Evolutionary conservation across 2,329 filamentous ascomycete genomes (phyloP).

Genomic region (Aureobasidium melanogenum): DNA sequence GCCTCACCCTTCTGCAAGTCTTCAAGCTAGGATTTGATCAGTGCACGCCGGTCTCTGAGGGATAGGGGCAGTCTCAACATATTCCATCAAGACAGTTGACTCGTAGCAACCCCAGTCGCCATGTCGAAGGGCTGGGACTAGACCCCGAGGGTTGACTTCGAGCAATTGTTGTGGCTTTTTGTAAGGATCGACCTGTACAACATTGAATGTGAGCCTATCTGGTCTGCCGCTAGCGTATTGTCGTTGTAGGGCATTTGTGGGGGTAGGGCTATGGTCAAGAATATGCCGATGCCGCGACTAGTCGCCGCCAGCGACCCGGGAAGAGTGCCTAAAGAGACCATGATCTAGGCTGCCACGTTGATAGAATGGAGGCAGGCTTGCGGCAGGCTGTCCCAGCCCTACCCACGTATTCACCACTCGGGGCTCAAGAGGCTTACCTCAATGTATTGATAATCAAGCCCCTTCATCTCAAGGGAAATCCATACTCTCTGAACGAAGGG

Average conservation of each 20-base stretch:
- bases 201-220: background rate
- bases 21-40: constrained; percentile 43
- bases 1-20: constrained; percentile 55
- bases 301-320: background rate
- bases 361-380: background rate
- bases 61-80: constrained; percentile 39
- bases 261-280: background rate
- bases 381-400: background rate
- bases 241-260: background rate
- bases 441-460: constrained; percentile 73
- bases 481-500: constrained; percentile 83
- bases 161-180: constrained; percentile 61
- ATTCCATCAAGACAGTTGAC: constrained; percentile 76
- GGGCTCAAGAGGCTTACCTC: constrained; percentile 34
- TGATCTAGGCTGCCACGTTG: background rate
- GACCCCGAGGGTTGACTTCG: constrained; percentile 65
- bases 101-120: constrained; percentile 77
- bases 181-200: constrained; percentile 58
- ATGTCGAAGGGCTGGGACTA: constrained; percentile 69
- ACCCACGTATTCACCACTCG: background rate
- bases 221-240: background rate
- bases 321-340: background rate
- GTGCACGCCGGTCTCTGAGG: background rate
- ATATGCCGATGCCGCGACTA: background rate
- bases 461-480: constrained; percentile 78